Conservation (phyloP, 78 protist genomes). For the slime mould (Dictyostelium discoideum) region dicty_2.7 NC_007090.3:5138501-5139000, state of each 20-base stretch:
- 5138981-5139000: neutral
- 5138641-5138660: neutral
- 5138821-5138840: slow-evolving; percentile 39
- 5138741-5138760: neutral
- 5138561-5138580: neutral
- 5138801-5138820: slow-evolving; percentile 20
- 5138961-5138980: neutral
- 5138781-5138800: neutral
- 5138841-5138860: slow-evolving; percentile 26
- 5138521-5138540: neutral
- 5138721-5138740: neutral
- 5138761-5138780: slow-evolving; percentile 18
- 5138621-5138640: neutral
- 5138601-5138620: neutral
- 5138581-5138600: neutral
- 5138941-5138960: too few relatives aligned
- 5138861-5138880: slow-evolving; percentile 23
- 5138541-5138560: neutral
- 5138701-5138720: neutral
- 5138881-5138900: slow-evolving; percentile 55
- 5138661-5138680: neutral
- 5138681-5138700: neutral
- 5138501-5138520: slow-evolving; percentile 21
- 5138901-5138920: slow-evolving; percentile 23
- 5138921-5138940: neutral